Evolutionary conservation across 352 stramenopile genomes (phyloP), one percentile per base, ranked within the genome.

Genomic region (Globisporangium lucens): DNA sequence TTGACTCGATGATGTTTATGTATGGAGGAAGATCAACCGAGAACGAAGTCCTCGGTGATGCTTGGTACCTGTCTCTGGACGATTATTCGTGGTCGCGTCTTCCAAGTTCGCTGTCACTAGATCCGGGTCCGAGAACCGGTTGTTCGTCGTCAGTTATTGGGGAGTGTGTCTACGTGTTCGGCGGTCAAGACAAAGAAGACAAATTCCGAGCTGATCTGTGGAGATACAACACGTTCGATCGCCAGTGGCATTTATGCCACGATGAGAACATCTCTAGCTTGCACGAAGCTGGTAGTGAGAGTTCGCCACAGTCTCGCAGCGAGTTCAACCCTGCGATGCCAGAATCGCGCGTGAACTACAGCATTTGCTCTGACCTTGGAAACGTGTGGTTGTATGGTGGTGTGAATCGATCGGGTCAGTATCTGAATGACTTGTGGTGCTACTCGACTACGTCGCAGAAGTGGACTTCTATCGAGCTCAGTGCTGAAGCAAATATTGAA

Each of bases 171-270:
- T 96, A 89, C 49, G 59, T 96, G 0, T 96, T 95, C 66, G 89
- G 87, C 47, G 89, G 89, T 1, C 73, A 89, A 64, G 87, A 95
- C 69, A 86, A 86, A 49, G 87, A 93, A 70, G 86, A 92, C 55
- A 90, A 89, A 43, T 73, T 89, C 20, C 76, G 87, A 33, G 81
- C 87, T 3, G 89, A 95, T 63, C 68, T 96, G 17, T 96, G 89
- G 89, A 71, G 85, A 15, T 95, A 94, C 65, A 95, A 95, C 65
- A 92, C 86, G 2, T 96, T 96, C 68, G 89, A 96, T 62, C 85
- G 87, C 20, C 72, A 93, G 33, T 96, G 89, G 89, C 80, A 94
- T 63, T 76, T 96, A 47, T 94, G 84, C 33, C 76, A 95, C 61
- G 87, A 95, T 41, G 89, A 96, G 66, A 89, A 83, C 64, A 89